These are phyloP conservation scores for Annulohypoxylon maeteangense DNA, from an alignment of 495 filamentous ascomycete genomes.

Conservation along the genomic window DNA sequence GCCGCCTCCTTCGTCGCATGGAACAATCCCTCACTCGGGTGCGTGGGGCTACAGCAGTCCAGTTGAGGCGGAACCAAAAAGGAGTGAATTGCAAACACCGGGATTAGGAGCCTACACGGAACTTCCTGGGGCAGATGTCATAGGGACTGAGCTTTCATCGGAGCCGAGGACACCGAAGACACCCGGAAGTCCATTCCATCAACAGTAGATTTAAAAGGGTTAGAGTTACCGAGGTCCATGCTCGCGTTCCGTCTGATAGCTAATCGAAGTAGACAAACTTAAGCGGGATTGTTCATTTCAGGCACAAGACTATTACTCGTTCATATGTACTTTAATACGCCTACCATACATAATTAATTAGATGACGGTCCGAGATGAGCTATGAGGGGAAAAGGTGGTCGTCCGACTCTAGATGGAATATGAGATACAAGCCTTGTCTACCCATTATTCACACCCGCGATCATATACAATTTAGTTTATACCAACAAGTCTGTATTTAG, in stretches of 20 bases:
- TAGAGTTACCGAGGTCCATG: not conserved
- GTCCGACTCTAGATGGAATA: not conserved
- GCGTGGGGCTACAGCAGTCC: slow-evolving; percentile 10
- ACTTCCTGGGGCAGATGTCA: slow-evolving; percentile 9
- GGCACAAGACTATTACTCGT: not conserved
- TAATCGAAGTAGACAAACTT: not conserved
- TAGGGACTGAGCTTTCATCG: slow-evolving; percentile 25
- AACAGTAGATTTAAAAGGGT: not conserved
- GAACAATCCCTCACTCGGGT: not conserved
- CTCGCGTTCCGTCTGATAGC: not conserved
- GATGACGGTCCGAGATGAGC: not conserved
- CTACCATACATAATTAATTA: not conserved
- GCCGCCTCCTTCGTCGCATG: slow-evolving; percentile 16
- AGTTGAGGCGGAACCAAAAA: slow-evolving; percentile 15
- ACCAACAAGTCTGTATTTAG: no score
- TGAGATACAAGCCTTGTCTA: not conserved
- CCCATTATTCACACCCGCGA: no score
- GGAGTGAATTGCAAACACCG: slow-evolving; percentile 17
- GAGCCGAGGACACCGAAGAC: slow-evolving; percentile 9
- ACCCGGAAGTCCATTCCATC: not conserved
- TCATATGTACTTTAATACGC: slow-evolving; percentile 17
- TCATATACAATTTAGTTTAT: no score
- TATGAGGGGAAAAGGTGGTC: not conserved
- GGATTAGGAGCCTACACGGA: slow-evolving; percentile 10
- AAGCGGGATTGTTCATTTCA: not conserved